Percentiles rank a stretch among this genome's conserved stretches.
These are phyloP conservation scores for Candida pseudofarinosa DNA, from an alignment of 805 yeast genomes.

Conservation along the genomic window DNA sequence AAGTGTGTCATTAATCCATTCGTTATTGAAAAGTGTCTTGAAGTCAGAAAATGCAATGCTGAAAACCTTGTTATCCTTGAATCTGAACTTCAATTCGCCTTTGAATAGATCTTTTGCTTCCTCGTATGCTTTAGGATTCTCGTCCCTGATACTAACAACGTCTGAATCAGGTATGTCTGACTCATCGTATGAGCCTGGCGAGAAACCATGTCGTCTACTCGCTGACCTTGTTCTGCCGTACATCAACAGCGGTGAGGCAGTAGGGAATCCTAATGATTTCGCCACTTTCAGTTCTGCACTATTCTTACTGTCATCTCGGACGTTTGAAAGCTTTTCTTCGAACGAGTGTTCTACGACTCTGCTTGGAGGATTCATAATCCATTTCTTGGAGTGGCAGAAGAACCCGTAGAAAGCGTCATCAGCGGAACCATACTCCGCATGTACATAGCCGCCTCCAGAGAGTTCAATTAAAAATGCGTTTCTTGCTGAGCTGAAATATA, in stretches of 20 bases:
- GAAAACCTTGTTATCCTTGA: slow-evolving; percentile 52
- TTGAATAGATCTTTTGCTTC: neutral
- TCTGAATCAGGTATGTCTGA: neutral
- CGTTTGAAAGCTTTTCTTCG: neutral
- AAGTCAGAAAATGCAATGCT: slow-evolving; percentile 68
- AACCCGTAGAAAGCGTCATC: slow-evolving; percentile 6
- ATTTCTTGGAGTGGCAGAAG: slow-evolving; percentile 5
- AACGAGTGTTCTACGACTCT: neutral
- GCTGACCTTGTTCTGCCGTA: slow-evolving; percentile 1
- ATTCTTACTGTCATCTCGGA: neutral
- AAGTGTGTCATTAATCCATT: slow-evolving; percentile 86
- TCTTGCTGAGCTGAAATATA: slow-evolving; percentile 4
- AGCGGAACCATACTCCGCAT: slow-evolving; percentile 7
- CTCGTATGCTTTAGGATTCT: neutral
- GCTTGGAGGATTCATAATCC: slow-evolving; percentile 4
- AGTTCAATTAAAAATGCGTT: slow-evolving; percentile 9
- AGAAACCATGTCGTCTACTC: neutral
- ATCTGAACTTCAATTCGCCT: slow-evolving; percentile 39
- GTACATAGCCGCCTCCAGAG: slow-evolving; percentile 8
- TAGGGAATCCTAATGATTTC: neutral
- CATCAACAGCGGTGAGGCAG: neutral
- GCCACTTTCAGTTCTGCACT: neutral
- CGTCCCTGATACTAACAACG: slow-evolving; percentile 3
- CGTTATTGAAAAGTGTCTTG: slow-evolving; percentile 69
- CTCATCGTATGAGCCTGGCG: neutral